Conservation (phyloP, 331 rosid species). For the Quercus lobata region DNA sequence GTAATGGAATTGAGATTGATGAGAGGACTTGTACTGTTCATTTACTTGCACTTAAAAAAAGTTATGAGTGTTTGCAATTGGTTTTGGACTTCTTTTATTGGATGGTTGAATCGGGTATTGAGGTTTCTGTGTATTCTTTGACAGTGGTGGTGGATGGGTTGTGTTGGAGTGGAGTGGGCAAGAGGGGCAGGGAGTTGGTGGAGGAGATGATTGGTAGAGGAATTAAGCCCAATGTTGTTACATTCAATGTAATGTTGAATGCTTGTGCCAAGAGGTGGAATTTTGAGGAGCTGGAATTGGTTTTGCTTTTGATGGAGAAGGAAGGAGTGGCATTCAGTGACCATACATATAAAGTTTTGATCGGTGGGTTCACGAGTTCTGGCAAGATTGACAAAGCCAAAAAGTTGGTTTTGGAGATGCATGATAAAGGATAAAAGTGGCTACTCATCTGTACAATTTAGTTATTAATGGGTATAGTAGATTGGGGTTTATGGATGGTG, state of each 20-base stretch:
- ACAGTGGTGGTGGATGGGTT: constrained; percentile 23
- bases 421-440: constrained; percentile 21
- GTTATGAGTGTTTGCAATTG: constrained; percentile 6
- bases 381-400: constrained; percentile 25
- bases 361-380: constrained; percentile 29
- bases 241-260: constrained; percentile 29
- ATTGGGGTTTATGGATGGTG: constrained; percentile 12
- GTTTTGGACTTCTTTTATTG: constrained; percentile 20
- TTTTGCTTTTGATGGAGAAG: constrained; percentile 31
- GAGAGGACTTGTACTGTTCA: constrained; percentile 35
- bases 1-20: constrained; percentile 20
- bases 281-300: constrained; percentile 27
- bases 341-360: constrained; percentile 14
- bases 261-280: constrained; percentile 33
- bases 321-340: constrained; percentile 19
- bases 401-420: constrained; percentile 29
- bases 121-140: constrained; percentile 34
- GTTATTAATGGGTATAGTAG: constrained; percentile 6
- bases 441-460: constrained; percentile 23
- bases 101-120: constrained; percentile 17
- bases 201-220: constrained; percentile 26
- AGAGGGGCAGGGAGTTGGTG: constrained; percentile 29
- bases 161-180: constrained; percentile 20
- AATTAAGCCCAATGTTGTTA: constrained; percentile 20
- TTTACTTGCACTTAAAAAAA: constrained; percentile 21